Evolutionary conservation across 306 rosid genomes (phyloP).

Genomic region (Vigna mungo): DNA sequence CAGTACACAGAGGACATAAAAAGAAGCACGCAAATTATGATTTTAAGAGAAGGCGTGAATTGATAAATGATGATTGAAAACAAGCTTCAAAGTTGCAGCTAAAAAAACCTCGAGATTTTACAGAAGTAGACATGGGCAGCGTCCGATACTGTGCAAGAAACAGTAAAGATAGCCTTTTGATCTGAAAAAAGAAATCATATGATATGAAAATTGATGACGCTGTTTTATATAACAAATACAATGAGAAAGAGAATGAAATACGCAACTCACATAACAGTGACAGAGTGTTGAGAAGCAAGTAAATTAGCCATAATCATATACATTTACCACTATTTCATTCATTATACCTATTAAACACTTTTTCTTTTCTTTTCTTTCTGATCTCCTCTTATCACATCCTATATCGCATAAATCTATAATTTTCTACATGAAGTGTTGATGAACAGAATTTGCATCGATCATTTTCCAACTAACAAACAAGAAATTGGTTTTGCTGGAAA

Average conservation of each 20-base stretch:
- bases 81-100: background rate
- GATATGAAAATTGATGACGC: background rate
- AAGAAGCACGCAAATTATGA: conserved; percentile 21
- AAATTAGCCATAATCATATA: too few species aligned
- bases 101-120: conserved; percentile 68
- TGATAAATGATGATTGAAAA: conserved; percentile 7
- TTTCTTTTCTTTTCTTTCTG: too few species aligned
- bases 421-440: too few species aligned
- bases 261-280: background rate
- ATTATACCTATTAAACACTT: too few species aligned
- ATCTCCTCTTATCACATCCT: too few species aligned
- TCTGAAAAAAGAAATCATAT: background rate
- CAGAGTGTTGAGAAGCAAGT: background rate
- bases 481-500: background rate
- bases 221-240: background rate
- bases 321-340: too few species aligned
- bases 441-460: too few species aligned
- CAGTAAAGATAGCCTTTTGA: conserved; percentile 3
- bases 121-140: conserved; percentile 63
- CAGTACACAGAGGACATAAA: background rate
- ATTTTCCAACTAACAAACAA: too few species aligned
- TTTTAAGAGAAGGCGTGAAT: background rate
- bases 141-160: conserved; percentile 32
- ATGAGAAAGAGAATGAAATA: background rate
- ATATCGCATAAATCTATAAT: too few species aligned